Conservation (phyloP, 495 filamentous ascomycete species). For the Chaetomidium leptoderma region DNA sequence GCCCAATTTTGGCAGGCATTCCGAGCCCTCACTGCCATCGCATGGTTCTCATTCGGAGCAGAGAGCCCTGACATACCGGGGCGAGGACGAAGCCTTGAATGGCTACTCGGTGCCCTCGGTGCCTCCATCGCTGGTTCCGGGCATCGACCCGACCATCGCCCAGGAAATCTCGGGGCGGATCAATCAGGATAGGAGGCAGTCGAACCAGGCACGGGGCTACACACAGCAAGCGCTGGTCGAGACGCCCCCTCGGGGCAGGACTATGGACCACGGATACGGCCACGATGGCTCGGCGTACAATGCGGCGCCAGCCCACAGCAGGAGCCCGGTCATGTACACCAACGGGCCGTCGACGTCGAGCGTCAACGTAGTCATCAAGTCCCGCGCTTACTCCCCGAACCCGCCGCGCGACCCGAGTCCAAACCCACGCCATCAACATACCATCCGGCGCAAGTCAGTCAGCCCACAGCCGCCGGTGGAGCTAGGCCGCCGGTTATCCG, state of each 20-base stretch:
- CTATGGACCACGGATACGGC: conserved; percentile 36
- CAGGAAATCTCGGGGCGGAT: conserved; percentile 54
- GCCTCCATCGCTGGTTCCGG: conserved; percentile 65
- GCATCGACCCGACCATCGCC: conserved; percentile 57
- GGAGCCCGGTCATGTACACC: conserved; percentile 38
- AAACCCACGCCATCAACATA: conserved; percentile 41
- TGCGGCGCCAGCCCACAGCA: conserved; percentile 21
- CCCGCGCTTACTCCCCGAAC: conserved; percentile 58
- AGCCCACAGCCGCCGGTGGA: conserved; percentile 64
- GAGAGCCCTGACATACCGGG: conserved; percentile 25
- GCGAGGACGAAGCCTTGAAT: conserved; percentile 35
- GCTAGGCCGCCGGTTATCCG: conserved; percentile 52
- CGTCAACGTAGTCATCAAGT: conserved; percentile 31
- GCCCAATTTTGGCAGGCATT: conserved; percentile 23
- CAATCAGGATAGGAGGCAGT: conserved; percentile 44
- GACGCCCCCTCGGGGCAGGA: conserved; percentile 38
- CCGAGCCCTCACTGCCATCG: conserved; percentile 24
- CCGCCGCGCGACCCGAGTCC: conserved; percentile 33
- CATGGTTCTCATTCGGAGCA: conserved; percentile 22
- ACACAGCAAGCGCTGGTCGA: conserved; percentile 35
- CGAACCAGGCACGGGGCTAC: conserved; percentile 33
- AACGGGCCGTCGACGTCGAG: conserved; percentile 37
- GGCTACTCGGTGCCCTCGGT: conserved; percentile 46
- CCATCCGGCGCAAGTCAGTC: conserved; percentile 68
- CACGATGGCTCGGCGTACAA: conserved; percentile 27